phyloP scores from a whole-genome alignment of 2,329 filamentous ascomycete species.

The Monosporascus sp. region DNA sequence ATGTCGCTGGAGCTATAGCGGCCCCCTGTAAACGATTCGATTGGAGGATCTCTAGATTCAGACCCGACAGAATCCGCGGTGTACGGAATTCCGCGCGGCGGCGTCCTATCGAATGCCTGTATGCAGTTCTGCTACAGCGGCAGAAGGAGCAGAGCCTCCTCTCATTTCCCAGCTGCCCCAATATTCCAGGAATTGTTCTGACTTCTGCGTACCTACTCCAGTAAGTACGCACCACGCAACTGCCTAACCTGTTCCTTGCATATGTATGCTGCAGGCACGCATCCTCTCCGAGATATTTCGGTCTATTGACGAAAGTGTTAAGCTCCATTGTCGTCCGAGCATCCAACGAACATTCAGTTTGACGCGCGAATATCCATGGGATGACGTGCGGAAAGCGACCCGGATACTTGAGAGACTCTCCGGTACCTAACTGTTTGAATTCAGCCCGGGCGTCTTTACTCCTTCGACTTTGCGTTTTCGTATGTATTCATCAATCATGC shows the following conservation, averaged over 20 bases:
- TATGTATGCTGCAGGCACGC: neutral
- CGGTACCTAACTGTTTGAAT: neutral
- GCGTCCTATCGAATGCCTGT: neutral
- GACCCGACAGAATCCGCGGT: neutral
- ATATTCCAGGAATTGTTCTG: neutral
- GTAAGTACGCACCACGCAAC: neutral
- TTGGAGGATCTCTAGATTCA: neutral
- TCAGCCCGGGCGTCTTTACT: conserved; percentile 4
- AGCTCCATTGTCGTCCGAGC: too few relatives aligned
- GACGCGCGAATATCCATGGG: too few relatives aligned
- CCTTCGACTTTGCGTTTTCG: conserved; percentile 10
- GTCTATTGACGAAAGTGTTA: neutral
- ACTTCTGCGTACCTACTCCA: neutral
- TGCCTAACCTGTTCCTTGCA: neutral
- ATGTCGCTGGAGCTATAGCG: neutral
- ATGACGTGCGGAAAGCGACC: too few relatives aligned
- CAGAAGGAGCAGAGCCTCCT: neutral
- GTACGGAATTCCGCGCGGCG: neutral
- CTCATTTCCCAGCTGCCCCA: conserved; percentile 5
- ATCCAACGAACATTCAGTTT: too few relatives aligned
- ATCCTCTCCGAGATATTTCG: neutral
- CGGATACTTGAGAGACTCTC: too few relatives aligned
- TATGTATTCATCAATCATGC: neutral
- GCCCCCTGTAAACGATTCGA: neutral
- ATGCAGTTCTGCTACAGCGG: neutral